phyloP scores from a whole-genome alignment of 208 protist genomes.

The Porcisia hertigi region DNA sequence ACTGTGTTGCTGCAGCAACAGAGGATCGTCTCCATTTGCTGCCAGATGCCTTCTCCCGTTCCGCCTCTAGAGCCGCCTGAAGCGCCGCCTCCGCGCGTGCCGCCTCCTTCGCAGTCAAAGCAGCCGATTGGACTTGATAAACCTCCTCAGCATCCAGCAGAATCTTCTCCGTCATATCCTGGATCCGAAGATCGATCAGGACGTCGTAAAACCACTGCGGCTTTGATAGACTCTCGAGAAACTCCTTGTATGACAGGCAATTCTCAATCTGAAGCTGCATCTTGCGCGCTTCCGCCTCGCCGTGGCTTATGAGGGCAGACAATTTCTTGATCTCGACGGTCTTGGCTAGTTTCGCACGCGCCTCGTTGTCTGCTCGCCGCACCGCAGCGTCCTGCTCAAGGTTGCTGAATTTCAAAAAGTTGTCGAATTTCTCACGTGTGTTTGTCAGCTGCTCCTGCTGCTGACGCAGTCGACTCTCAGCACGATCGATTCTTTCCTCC shows the following conservation, averaged over 20 bases:
- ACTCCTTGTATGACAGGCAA: slow-evolving; percentile 91
- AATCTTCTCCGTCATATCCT: slow-evolving; percentile 65
- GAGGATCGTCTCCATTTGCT: slow-evolving; percentile 4
- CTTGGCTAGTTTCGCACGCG: slow-evolving; percentile 92
- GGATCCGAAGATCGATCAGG: slow-evolving; percentile 65
- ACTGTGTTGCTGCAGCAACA: neutral
- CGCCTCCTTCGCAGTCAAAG: slow-evolving; percentile 24
- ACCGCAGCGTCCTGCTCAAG: slow-evolving; percentile 95
- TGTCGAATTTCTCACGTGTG: slow-evolving; percentile 93
- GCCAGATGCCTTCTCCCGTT: neutral
- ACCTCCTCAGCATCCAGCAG: slow-evolving; percentile 52
- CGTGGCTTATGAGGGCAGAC: slow-evolving; percentile 83
- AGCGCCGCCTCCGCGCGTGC: slow-evolving; percentile 6
- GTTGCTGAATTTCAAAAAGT: slow-evolving; percentile 96
- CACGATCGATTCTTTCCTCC: slow-evolving; percentile 91
- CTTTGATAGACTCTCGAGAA: slow-evolving; percentile 91
- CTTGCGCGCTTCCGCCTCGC: slow-evolving; percentile 92
- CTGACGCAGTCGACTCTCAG: slow-evolving; percentile 90
- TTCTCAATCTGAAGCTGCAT: slow-evolving; percentile 91
- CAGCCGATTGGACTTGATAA: slow-evolving; percentile 37
- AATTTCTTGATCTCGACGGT: slow-evolving; percentile 96
- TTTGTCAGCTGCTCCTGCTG: slow-evolving; percentile 93
- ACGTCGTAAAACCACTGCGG: slow-evolving; percentile 83
- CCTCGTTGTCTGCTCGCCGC: slow-evolving; percentile 90
- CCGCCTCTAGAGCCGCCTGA: slow-evolving; percentile 1